Evolutionary conservation across 192 early-diverging fungal species (phyloP), one percentile per base, ranked within the genome.

Genomic region (Entomortierella chlamydospora): DNA sequence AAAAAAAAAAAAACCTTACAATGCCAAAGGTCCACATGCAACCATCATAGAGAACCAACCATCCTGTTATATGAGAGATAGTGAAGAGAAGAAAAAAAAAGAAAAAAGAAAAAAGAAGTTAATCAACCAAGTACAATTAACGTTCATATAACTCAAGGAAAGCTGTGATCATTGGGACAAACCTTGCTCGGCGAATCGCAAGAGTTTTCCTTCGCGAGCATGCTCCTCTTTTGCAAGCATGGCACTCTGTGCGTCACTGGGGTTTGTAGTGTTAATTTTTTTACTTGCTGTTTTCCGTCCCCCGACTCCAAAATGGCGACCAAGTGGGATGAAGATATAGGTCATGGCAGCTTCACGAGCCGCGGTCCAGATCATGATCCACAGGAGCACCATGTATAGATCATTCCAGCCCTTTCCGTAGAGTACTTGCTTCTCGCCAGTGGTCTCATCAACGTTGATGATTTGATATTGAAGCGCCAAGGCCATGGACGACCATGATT

Each of bases 151-250:
- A 7, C 10, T 37, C 34, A 37, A 37, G 34, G 4, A 37, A 37
- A 37, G 10, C 4, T 7, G 34, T 7, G 34, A 37, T 37, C 34
- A 37, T 37, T n/a, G n/a, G n/a, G n/a, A n/a, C n/a, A n/a, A n/a
- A n/a, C 92, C 90, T 71, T 94, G 92, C 66, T 94, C 93, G 33
- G 89, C 87, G 51, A 94, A 88, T 43, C 93, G 66, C 54, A 79
- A 54, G 22, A 79, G 39, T 33, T 79, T 79, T 25, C 74, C 74
- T 49, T 79, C 74, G 50, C 74, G 67, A 5, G 62, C 68, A 65
- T 79, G 55, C 30, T 70, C 49, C 42, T 79, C 56, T 23, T 69
- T 62, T 29, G 18, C 63, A 2, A n/a, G 60, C 57, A 67, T 57
- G 18, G 29, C 25, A 18, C n/a, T 50, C 2, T 50, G 34, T n/a